Base-by-base conservation (phyloP, 441 rosid genomes). In the Adansonia grandidieri region DNA sequence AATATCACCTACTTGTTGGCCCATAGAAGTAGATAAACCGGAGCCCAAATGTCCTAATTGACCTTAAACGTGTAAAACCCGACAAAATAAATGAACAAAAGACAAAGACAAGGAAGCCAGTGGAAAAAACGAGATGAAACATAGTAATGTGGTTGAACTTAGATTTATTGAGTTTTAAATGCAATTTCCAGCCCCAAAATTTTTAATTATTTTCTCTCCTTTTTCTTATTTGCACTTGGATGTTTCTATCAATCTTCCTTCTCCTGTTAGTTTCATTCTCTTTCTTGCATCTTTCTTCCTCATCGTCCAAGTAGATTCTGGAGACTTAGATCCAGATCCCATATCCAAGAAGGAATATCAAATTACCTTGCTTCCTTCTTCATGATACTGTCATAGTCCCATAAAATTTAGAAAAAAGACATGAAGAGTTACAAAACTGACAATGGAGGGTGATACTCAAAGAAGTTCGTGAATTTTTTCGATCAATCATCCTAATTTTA, bases 391-490 rank as follows among this genome's bases (percentile, higher is more conserved):
- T 32, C 37, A 32, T 32, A 32, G 37, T 32, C 37, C 37, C 37
- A 28, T 4, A 24, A 42, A 42, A 42, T 65, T 73, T 15, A 19
- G 14, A 19, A 45, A 9, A 20, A 32, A 32, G 37, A 20, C 17
- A 48, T n/a, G 66, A 62, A 62, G 50, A n/a, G 51, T 45, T 68
- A 68, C 17, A 68, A 45, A 10, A 19, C 1, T 68, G 32, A 68
- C 13, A 45, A 20, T 67, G 72, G 54, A 45, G 9, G 72, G 0
- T 45, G 24, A 45, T 68, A 68, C 17, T 32, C 66, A 24, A 28
- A 32, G 42, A 24, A 11, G n/a, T 24, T 62, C 8, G 15, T 62
- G n/a, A 62, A 62, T 24, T 11, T 10, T 62, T 62, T 28, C 17
- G 9, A 62, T 62, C 66, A 58, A 32, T 32, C 50, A 65, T 1